Evolutionary conservation across 2,329 filamentous ascomycete species (phyloP).

Genomic region (Talaromyces sp.): DNA sequence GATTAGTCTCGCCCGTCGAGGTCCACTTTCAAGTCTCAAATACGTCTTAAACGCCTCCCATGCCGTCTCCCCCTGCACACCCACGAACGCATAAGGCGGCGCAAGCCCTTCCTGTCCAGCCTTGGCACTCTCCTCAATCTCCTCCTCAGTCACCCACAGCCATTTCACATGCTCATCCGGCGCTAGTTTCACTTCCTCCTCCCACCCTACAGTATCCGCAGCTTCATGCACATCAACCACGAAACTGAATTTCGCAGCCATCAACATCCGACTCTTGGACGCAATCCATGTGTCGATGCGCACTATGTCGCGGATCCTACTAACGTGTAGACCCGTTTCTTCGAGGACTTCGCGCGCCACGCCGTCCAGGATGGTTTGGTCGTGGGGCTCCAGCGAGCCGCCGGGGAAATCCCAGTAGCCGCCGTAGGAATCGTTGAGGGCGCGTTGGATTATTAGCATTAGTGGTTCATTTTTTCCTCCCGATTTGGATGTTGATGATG

Average conservation of each 20-base stretch:
- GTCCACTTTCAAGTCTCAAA: not conserved
- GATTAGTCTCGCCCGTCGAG: not conserved
- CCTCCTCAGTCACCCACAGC: slow-evolving; percentile 36
- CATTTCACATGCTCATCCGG: slow-evolving; percentile 33
- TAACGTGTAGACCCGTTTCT: slow-evolving; percentile 47
- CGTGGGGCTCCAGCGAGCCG: slow-evolving; percentile 43
- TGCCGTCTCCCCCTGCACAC: slow-evolving; percentile 21
- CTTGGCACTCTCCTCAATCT: slow-evolving; percentile 21
- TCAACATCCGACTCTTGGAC: not conserved
- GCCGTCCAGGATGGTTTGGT: slow-evolving; percentile 46
- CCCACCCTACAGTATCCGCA: slow-evolving; percentile 12
- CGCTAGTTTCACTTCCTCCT: slow-evolving; percentile 26
- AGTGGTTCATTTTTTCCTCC: slow-evolving; percentile 21
- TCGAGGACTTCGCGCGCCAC: slow-evolving; percentile 49
- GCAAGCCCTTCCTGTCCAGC: not conserved
- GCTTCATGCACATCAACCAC: slow-evolving; percentile 32
- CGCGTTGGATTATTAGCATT: slow-evolving; percentile 44
- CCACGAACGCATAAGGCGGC: slow-evolving; percentile 20
- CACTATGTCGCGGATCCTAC: slow-evolving; percentile 39
- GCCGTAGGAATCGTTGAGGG: slow-evolving; percentile 35
- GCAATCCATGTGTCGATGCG: slow-evolving; percentile 26
- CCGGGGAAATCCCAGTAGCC: slow-evolving; percentile 50
- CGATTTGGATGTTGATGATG: not conserved
- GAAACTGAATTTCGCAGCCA: slow-evolving; percentile 34
- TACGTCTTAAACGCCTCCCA: slow-evolving; percentile 9